These are phyloP conservation scores for Adansonia digitata DNA, from an alignment of 345 rosid genomes.

Conservation along the genomic window DNA sequence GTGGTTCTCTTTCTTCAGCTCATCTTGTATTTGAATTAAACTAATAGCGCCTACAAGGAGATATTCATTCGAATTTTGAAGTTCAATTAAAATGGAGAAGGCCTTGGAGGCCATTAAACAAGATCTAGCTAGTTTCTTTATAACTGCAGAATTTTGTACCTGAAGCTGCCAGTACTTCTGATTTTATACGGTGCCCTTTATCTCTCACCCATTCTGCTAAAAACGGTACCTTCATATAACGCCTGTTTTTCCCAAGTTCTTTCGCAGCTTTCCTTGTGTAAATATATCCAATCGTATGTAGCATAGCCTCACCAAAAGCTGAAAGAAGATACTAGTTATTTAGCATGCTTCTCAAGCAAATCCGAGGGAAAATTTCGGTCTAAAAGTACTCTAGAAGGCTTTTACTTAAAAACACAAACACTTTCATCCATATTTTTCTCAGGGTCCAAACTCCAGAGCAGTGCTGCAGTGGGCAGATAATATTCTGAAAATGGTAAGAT, in stretches of 20 bases:
- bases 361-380: neutral
- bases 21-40: slow-evolving; percentile 74
- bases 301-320: slow-evolving; percentile 99
- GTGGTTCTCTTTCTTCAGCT: slow-evolving; percentile 59
- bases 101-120: neutral
- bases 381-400: no score
- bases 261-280: slow-evolving; percentile 86
- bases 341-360: neutral
- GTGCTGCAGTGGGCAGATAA: no score
- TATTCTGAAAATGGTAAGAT: no score
- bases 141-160: slow-evolving; percentile 36
- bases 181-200: slow-evolving; percentile 84
- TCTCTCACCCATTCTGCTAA: slow-evolving; percentile 99
- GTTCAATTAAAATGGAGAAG: neutral
- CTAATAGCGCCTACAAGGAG: slow-evolving; percentile 70
- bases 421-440: no score
- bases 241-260: slow-evolving; percentile 85
- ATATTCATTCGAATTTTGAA: neutral
- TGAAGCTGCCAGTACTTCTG: slow-evolving; percentile 97
- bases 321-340: slow-evolving; percentile 14
- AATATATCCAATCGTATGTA: slow-evolving; percentile 88
- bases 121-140: neutral
- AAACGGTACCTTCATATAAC: slow-evolving; percentile 86
- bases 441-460: no score
- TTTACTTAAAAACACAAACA: no score